phyloP scores from a whole-genome alignment of 1,139 yeast species.

The Hyphopichia pseudoburtonii region DNA sequence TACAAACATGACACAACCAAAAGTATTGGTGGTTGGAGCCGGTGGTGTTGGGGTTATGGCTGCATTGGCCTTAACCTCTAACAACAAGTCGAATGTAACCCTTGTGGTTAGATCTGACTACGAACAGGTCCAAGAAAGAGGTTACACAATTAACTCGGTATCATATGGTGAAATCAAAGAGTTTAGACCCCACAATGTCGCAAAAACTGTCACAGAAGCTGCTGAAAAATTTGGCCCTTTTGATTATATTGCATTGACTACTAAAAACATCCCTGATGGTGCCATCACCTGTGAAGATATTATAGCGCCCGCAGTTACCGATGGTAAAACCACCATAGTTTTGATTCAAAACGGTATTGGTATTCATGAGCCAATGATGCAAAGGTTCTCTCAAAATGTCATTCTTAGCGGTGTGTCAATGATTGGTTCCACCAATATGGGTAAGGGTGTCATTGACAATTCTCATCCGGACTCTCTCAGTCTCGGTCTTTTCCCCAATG shows the following conservation, averaged over 20 bases:
- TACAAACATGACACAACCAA: conserved; percentile 17
- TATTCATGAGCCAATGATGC: conserved; percentile 61
- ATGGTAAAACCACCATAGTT: conserved; percentile 52
- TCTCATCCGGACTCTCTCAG: conserved; percentile 53
- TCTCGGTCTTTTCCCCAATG: conserved; percentile 52
- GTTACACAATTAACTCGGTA: conserved; percentile 59
- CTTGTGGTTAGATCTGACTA: conserved; percentile 68
- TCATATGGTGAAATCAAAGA: conserved; percentile 56
- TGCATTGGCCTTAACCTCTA: conserved; percentile 54
- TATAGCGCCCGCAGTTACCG: conserved; percentile 53
- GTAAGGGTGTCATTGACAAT: conserved; percentile 49
- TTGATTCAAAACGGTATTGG: conserved; percentile 76
- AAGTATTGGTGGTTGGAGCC: conserved; percentile 41
- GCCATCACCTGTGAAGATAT: conserved; percentile 55
- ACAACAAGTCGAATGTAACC: conserved; percentile 53
- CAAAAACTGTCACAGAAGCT: conserved; percentile 47
- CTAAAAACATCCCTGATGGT: conserved; percentile 74
- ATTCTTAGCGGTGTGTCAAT: conserved; percentile 69
- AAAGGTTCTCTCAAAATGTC: conserved; percentile 55
- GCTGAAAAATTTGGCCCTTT: conserved; percentile 44
- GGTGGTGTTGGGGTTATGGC: conserved; percentile 72
- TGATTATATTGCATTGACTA: conserved; percentile 67
- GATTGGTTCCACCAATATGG: conserved; percentile 61
- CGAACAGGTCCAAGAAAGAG: conserved; percentile 48
- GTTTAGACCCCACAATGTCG: conserved; percentile 56